phyloP scores from a whole-genome alignment of 441 rosid genomes.

The Jatropha multifida region DNA sequence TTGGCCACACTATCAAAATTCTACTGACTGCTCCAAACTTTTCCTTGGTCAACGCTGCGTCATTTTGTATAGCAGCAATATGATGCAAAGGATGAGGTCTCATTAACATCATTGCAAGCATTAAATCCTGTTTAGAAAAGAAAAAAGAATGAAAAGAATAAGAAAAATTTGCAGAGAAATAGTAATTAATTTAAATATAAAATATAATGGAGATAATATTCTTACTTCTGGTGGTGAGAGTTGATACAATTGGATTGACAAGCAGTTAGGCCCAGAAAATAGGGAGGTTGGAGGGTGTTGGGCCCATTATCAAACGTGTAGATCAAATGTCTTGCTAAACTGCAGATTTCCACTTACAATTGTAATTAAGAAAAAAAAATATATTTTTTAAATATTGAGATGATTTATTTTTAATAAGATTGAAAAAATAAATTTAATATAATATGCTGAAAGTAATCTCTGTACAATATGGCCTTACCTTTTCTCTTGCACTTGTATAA shows the following conservation, averaged over 20 bases:
- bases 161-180: neutral
- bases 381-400: too few relatives aligned
- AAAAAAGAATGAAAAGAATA: neutral
- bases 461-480: conserved; percentile 20
- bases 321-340: neutral
- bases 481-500: neutral
- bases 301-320: neutral
- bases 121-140: neutral
- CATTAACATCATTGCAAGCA: conserved; percentile 16
- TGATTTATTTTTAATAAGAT: too few relatives aligned
- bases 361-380: too few relatives aligned
- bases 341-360: neutral
- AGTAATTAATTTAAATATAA: neutral
- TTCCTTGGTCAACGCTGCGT: conserved; percentile 22
- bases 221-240: neutral
- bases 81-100: conserved; percentile 26
- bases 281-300: neutral
- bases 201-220: too few relatives aligned
- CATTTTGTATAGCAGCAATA: neutral
- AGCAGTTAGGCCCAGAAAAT: neutral
- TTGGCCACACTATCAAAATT: conserved; percentile 26
- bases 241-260: neutral
- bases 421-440: too few relatives aligned
- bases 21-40: conserved; percentile 29
- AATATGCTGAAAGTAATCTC: too few relatives aligned